Base-by-base conservation (phyloP, 2,329 filamentous ascomycete genomes). In the Fusarium chlamydosporum region DNA sequence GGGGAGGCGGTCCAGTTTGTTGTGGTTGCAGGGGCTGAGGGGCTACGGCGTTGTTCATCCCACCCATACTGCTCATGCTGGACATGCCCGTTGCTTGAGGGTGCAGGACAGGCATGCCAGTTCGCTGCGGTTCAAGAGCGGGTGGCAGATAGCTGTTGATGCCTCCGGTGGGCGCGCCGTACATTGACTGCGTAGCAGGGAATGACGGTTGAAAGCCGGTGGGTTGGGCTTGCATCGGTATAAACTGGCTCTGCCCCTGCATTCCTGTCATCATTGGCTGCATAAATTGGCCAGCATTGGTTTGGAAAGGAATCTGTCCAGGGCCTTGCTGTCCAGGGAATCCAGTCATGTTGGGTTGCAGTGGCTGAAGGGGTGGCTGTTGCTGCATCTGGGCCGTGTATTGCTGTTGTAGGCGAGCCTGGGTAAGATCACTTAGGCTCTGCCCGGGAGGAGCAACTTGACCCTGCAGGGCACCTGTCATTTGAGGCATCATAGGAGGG, bases 401-500 rank as follows among this genome's bases (percentile, higher is more conserved):
- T 68, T 88, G 85, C 72, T 89, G 88, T 76, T 91, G 90, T 67
- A 90, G 78, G 48, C 89, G 86, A 66, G 87, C 85, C 75, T 92
- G 90, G 60, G 82, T 88, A 43, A 96, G 82, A 45, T 95, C 92
- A 72, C 89, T 86, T 71, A 96, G 77, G 77, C 90, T 95, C 78
- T 95, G 92, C 13, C 93, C 92, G 4, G 88, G 86, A 31, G 91
- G 88, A 29, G 92, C 91, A 57, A 92, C 83, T 67, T 89, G 89
- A 12, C 82, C 82, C 74, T 88, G 87, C 55, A 87, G 59, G 20
- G 74, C 84, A 10, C 95, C 94, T 7, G 96, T 97, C 79, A 94
- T 87, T 76, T 97, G 95, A 53, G 93, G 89, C 76, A 94, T 91
- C 71, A 97, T 80, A 16, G 92, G 89, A 50, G 92, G 89, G 18